phyloP scores from a whole-genome alignment of 352 stramenopile species.

The Saprolegnia parasitica region DNA sequence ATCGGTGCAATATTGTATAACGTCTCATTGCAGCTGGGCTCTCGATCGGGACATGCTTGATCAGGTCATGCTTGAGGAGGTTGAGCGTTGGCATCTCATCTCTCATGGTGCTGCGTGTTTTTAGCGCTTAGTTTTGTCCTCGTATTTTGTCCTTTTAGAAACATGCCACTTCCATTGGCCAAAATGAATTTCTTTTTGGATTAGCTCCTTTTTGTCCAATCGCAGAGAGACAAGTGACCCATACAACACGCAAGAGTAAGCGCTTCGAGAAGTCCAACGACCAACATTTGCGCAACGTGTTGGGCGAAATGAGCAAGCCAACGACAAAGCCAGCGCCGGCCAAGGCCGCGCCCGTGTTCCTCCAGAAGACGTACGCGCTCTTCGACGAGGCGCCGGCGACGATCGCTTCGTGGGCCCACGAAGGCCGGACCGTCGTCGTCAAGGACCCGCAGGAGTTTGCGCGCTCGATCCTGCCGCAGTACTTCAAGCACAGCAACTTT shows the following conservation, averaged over 20 bases:
- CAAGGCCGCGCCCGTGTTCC: constrained; percentile 26
- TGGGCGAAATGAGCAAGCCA: not conserved
- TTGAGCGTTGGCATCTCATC: too few relatives aligned
- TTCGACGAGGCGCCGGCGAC: constrained; percentile 16
- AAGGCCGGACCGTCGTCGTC: constrained; percentile 33
- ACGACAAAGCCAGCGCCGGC: not conserved
- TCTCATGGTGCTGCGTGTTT: too few relatives aligned
- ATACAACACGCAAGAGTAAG: not conserved
- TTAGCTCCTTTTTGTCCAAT: constrained; percentile 4
- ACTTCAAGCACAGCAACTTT: constrained; percentile 35
- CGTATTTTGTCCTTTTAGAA: too few relatives aligned
- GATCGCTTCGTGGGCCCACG: constrained; percentile 31
- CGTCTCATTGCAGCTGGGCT: too few relatives aligned
- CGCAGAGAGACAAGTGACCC: not conserved
- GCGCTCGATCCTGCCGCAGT: constrained; percentile 31
- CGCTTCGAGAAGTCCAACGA: not conserved
- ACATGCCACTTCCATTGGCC: too few relatives aligned
- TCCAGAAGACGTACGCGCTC: constrained; percentile 26
- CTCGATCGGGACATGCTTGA: too few relatives aligned
- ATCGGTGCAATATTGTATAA: too few relatives aligned
- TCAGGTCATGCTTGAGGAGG: too few relatives aligned
- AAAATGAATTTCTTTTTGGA: not conserved
- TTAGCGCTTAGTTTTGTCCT: too few relatives aligned
- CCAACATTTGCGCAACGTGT: not conserved
- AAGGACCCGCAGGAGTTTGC: constrained; percentile 30